A percentile compares a stretch with the other conserved stretches of the same genome.
Conservation (phyloP, 352 stramenopile species). For the Phytophthora europaea region DNA sequence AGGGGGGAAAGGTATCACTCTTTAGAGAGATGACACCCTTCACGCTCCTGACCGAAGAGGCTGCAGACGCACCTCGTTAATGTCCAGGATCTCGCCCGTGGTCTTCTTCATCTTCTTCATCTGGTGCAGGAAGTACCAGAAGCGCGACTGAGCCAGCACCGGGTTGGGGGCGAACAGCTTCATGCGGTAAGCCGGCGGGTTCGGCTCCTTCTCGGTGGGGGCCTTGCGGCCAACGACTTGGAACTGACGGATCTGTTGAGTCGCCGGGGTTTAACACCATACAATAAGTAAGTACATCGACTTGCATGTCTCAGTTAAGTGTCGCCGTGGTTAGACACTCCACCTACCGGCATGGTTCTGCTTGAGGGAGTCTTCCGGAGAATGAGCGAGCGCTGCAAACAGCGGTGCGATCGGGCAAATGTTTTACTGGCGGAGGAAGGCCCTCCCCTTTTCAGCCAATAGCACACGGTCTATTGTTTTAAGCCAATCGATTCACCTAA, state of each 20-base stretch:
- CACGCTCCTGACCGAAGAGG: constrained; percentile 6
- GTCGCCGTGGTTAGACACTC: not conserved
- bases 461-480: not conserved
- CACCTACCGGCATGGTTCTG: constrained; percentile 50
- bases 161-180: constrained; percentile 97
- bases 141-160: constrained; percentile 99
- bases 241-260: constrained; percentile 97
- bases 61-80: constrained; percentile 95
- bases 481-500: not conserved
- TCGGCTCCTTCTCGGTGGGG: constrained; percentile 97
- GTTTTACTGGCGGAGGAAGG: constrained; percentile 43
- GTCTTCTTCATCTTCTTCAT: constrained; percentile 99
- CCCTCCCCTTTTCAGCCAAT: constrained; percentile 31
- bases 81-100: constrained; percentile 99
- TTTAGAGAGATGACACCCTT: constrained; percentile 7
- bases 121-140: constrained; percentile 99
- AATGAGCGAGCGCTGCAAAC: constrained; percentile 29
- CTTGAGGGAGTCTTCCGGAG: constrained; percentile 49
- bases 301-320: constrained; percentile 3
- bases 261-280: constrained; percentile 4
- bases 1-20: constrained; percentile 15
- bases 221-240: constrained; percentile 99
- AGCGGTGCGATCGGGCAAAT: not conserved
- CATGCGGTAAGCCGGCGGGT: constrained; percentile 99
- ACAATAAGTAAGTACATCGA: constrained; percentile 5